Base-by-base conservation (phyloP, 2,329 filamentous ascomycete genomes). In the Aureobasidium pullulans region DNA sequence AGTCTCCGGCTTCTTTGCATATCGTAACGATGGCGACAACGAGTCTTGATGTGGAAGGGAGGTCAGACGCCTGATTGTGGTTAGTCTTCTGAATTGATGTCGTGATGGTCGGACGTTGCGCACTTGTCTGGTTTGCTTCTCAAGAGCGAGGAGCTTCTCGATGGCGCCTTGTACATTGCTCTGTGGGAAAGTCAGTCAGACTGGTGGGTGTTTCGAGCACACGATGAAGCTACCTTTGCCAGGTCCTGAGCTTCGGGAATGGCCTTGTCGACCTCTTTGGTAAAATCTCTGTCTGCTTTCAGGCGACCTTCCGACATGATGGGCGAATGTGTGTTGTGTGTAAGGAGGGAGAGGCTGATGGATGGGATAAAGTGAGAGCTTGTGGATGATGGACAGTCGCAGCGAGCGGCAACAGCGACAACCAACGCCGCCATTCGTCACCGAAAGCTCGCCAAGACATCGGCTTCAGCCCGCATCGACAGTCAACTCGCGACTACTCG, bases 281-380 rank as follows among this genome's bases (percentile, higher is more conserved):
- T 88, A 84, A 89, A 96, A 85, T 99, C 94, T 87, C 96, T 96
- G 81, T 99, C 94, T 71, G 93, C 90, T 84, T 95, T 96, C 75
- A 94, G 73, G 68, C 85, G 77, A 70, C 82, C 77, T 76, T 85
- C 85, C 70, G 91, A 88, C 91, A 96, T 96, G 72, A 56, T 63
- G 62, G 43, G 54, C 29, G 44, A 49, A 10, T 6, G 6, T 48
- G 36, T 46, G 23, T 34, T 19, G 15, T 37, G 42, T 23, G 29
- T 16, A 31, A 37, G 31, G 6, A 9, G 43, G 34, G n/a, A 16
- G 15, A 28, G 16, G 53, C 3, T 16, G 53, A 39, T 39, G 42
- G 23, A 47, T 47, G 42, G 10, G 6, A 34, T 46, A 10, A 10
- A 31, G 53, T 11, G 53, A 57, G 53, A 57, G 53, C 49, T 53